Conservation (phyloP, 2,329 filamentous ascomycete genomes). For the Nigrospora osmanthi region DNA sequence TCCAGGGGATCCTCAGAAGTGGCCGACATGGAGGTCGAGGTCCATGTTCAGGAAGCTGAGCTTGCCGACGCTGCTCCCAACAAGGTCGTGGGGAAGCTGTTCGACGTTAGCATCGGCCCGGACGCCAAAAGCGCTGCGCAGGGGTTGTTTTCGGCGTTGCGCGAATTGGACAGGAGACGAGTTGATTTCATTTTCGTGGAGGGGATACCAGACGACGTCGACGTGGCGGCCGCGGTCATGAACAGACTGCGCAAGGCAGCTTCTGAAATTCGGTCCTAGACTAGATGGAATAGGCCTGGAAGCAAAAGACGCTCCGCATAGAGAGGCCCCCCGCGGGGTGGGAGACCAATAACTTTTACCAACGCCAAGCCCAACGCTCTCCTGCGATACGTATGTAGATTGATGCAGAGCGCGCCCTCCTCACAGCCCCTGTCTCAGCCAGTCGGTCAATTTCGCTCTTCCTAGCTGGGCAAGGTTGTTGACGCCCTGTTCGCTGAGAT, state of each 20-base stretch:
- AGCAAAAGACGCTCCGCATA: conserved; percentile 8
- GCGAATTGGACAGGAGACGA: conserved; percentile 72
- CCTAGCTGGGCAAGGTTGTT: conserved; percentile 92
- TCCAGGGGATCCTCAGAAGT: conserved; percentile 16
- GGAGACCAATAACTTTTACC: conserved; percentile 14
- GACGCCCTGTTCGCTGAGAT: conserved; percentile 90
- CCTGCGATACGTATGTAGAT: neutral
- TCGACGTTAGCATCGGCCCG: conserved; percentile 67
- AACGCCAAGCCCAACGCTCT: conserved; percentile 19
- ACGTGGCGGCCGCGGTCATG: conserved; percentile 82
- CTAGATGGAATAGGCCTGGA: conserved; percentile 9
- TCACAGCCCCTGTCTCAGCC: conserved; percentile 77
- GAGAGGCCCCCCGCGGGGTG: conserved; percentile 12
- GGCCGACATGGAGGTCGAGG: conserved; percentile 15
- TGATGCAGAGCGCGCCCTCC: neutral
- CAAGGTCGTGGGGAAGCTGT: conserved; percentile 31
- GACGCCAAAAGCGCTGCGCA: conserved; percentile 71
- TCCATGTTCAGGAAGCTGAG: conserved; percentile 31
- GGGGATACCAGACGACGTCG: conserved; percentile 70
- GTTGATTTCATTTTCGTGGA: conserved; percentile 87
- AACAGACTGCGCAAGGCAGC: conserved; percentile 76
- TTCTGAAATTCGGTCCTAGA: conserved; percentile 44
- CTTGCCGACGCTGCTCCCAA: conserved; percentile 24
- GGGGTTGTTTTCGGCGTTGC: conserved; percentile 77
- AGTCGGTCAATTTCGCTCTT: conserved; percentile 83